phyloP scores from a whole-genome alignment of 129 eudicot species.

The Silybum marianum region DNA sequence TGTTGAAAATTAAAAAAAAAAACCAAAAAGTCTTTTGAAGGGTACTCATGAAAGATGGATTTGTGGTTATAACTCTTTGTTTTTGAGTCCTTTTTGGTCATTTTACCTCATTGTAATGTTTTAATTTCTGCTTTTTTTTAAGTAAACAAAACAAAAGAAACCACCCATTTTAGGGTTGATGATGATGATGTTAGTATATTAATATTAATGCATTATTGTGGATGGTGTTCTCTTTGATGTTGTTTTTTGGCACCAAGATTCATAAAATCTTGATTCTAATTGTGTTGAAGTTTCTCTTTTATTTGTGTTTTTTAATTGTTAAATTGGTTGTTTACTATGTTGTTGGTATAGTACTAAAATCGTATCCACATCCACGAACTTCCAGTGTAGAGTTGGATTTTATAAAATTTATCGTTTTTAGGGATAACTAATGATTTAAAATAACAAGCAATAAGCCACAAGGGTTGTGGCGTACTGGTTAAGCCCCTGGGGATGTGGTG shows the following conservation, averaged over 20 bases:
- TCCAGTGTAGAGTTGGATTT: too few relatives aligned
- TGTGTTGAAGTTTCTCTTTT: conserved; percentile 6
- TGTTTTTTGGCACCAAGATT: conserved; percentile 9
- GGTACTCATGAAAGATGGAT: conserved; percentile 22
- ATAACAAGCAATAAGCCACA: too few relatives aligned
- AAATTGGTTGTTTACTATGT: neutral
- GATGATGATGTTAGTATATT: conserved; percentile 14
- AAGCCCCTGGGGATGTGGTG: too few relatives aligned
- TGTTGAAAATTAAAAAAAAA: conserved; percentile 35
- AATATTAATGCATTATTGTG: conserved; percentile 28
- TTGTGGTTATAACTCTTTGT: conserved; percentile 21
- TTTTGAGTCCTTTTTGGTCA: conserved; percentile 13
- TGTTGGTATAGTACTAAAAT: too few relatives aligned
- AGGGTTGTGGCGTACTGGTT: too few relatives aligned
- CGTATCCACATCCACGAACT: too few relatives aligned
- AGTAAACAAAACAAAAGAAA: conserved; percentile 25
- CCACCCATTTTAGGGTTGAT: conserved; percentile 32
- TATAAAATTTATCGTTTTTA: too few relatives aligned
- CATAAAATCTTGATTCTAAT: neutral
- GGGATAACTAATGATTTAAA: too few relatives aligned
- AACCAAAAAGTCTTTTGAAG: neutral
- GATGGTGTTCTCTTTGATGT: conserved; percentile 12
- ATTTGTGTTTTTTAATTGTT: neutral
- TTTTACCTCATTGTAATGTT: conserved; percentile 24
- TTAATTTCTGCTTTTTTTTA: conserved; percentile 15